Percentiles rank a stretch among this genome's conserved stretches.
phyloP scores from a whole-genome alignment of 805 yeast species.

The Wickerhamiella occidentalis region DNA sequence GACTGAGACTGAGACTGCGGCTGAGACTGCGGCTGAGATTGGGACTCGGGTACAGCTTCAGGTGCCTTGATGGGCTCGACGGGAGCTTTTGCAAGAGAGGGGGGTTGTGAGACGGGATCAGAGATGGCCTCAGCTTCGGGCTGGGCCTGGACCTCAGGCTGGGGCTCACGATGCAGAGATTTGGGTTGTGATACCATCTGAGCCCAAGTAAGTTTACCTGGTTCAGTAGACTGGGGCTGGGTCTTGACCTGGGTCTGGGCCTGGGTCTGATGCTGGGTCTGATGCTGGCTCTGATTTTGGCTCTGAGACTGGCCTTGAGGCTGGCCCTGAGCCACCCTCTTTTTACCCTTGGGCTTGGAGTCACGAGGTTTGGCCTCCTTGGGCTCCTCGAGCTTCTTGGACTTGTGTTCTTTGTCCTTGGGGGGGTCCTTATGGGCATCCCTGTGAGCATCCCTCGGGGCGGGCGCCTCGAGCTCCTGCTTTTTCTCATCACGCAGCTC shows the following conservation, averaged over 20 bases:
- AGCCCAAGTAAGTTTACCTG: conserved; percentile 20
- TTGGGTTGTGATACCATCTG: conserved; percentile 12
- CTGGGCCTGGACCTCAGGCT: not conserved
- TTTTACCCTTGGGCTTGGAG: conserved; percentile 8
- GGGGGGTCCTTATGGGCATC: too few species aligned
- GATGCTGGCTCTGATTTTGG: not conserved
- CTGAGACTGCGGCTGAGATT: too few species aligned
- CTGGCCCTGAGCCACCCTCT: conserved; percentile 13
- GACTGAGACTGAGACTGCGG: too few species aligned
- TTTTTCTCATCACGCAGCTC: conserved; percentile 44
- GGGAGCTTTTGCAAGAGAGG: conserved; percentile 16
- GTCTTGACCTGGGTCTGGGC: not conserved
- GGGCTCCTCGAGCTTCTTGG: not conserved
- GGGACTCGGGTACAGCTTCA: conserved; percentile 3
- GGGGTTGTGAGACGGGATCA: conserved; percentile 14
- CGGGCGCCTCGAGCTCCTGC: conserved; percentile 31
- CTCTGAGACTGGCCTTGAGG: conserved; percentile 5
- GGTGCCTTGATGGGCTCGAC: conserved; percentile 16
- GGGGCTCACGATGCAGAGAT: not conserved
- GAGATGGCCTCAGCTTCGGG: conserved; percentile 11
- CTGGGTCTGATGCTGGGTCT: conserved; percentile 8
- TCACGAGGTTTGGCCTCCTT: not conserved
- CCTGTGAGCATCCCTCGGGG: not conserved
- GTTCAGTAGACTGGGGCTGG: not conserved
- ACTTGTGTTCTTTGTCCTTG: too few species aligned